Conservation (phyloP, 2,329 filamentous ascomycete genomes). For the Herpotrichia juniperi region DNA sequence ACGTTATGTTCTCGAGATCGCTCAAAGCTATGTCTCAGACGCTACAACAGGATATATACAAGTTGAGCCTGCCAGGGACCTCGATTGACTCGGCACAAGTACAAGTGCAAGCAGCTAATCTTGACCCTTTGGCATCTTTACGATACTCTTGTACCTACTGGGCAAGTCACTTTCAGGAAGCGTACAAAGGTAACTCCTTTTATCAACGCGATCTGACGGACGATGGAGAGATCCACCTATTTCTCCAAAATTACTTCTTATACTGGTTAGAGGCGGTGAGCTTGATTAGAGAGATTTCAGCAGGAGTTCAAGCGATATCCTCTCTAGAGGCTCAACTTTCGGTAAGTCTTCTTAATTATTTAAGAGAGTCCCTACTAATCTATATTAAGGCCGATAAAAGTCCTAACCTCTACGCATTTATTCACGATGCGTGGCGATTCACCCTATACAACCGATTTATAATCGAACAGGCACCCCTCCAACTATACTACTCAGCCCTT, state of each 20-base stretch:
- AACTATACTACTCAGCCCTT: too few relatives aligned
- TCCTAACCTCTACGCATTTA: too few relatives aligned
- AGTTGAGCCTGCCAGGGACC: slow-evolving; percentile 16
- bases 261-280: slow-evolving; percentile 7
- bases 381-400: too few relatives aligned
- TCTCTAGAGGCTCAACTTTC: too few relatives aligned
- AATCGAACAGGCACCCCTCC: too few relatives aligned
- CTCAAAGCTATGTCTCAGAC: slow-evolving; percentile 25
- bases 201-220: slow-evolving; percentile 1
- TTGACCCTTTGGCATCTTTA: slow-evolving; percentile 27
- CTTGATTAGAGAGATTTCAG: background rate
- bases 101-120: slow-evolving; percentile 21
- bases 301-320: too few relatives aligned
- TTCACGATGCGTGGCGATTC: too few relatives aligned
- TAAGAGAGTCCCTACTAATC: too few relatives aligned
- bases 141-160: slow-evolving; percentile 38
- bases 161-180: slow-evolving; percentile 35
- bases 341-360: too few relatives aligned
- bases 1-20: slow-evolving; percentile 24
- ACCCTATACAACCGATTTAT: too few relatives aligned
- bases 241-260: slow-evolving; percentile 5
- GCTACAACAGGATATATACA: slow-evolving; percentile 30
- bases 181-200: background rate
- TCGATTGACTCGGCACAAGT: too few relatives aligned
- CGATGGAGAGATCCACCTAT: slow-evolving; percentile 7